Percentiles rank a stretch among this genome's conserved stretches.
Conservation (phyloP, 1,139 yeast species). For the Saccharomyces uvarum region DNA sequence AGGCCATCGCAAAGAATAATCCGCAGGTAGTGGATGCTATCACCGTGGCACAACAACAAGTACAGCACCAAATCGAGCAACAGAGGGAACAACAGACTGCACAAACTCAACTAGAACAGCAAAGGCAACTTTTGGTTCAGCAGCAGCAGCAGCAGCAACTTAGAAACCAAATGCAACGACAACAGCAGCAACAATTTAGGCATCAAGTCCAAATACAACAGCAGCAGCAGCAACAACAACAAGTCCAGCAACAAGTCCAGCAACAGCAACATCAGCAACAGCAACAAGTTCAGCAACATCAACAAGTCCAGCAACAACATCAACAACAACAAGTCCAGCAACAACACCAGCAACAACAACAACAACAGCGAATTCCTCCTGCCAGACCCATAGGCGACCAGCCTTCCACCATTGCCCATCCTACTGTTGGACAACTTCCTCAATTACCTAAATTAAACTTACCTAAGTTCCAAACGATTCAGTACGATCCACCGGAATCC, state of each 20-base stretch:
- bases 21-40: constrained; percentile 34
- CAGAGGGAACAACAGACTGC: constrained; percentile 32
- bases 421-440: constrained; percentile 16
- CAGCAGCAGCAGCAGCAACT: constrained; percentile 11
- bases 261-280: constrained; percentile 9
- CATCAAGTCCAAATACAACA: constrained; percentile 16
- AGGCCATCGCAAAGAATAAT: constrained; percentile 29
- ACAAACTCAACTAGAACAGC: constrained; percentile 16
- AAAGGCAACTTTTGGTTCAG: constrained; percentile 2
- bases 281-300: constrained; percentile 8
- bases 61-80: constrained; percentile 23
- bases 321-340: constrained; percentile 7
- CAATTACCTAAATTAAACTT: constrained; percentile 26
- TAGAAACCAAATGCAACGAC: constrained; percentile 7
- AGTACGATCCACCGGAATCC: constrained; percentile 27
- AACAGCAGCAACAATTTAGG: constrained; percentile 12
- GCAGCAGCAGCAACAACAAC: constrained; percentile 19
- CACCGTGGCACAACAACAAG: constrained; percentile 35
- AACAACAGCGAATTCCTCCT: background rate
- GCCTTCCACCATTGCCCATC: constrained; percentile 5
- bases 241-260: constrained; percentile 13
- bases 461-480: constrained; percentile 26
- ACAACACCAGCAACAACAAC: constrained; percentile 1
- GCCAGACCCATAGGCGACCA: constrained; percentile 6
- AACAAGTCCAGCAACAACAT: constrained; percentile 8